Conservation (phyloP, 495 filamentous ascomycete species). For the Podospora tetraspora region DNA sequence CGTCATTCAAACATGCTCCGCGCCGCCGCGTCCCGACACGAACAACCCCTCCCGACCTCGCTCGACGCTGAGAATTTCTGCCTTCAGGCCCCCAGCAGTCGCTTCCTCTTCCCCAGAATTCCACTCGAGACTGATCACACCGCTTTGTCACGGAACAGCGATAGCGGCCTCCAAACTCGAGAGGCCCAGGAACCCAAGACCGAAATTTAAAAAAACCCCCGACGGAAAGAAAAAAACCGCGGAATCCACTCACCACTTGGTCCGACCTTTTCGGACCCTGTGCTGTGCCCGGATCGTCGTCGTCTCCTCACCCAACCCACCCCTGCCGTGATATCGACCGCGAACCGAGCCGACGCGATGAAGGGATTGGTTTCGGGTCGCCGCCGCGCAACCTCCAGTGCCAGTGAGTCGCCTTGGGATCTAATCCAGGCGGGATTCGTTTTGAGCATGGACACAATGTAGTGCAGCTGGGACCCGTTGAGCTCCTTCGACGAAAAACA, state of each 20-base stretch:
- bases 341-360: slow-evolving; percentile 15
- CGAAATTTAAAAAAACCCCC: not conserved
- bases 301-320: not conserved
- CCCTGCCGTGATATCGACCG: not conserved
- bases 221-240: not conserved
- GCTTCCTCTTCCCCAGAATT: not conserved
- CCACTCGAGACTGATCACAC: not conserved
- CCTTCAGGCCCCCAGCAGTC: not conserved
- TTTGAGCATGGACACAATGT: slow-evolving; percentile 18
- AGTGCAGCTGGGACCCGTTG: slow-evolving; percentile 18
- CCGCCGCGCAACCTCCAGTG: slow-evolving; percentile 33
- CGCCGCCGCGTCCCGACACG: not conserved
- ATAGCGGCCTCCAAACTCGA: not conserved
- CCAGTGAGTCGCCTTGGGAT: slow-evolving; percentile 29
- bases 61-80: not conserved
- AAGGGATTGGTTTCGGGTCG: slow-evolving; percentile 33
- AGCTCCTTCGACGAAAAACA: slow-evolving; percentile 18
- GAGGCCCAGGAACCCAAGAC: not conserved
- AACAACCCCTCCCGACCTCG: not conserved
- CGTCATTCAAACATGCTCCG: not conserved
- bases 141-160: not conserved
- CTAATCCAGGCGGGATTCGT: slow-evolving; percentile 8
- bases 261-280: not conserved
- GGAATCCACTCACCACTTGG: not conserved
- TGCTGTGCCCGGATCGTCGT: not conserved